These are phyloP conservation scores for Verticillium nubilum DNA, from an alignment of 2,329 filamentous ascomycete species.

Conservation along the genomic window DNA sequence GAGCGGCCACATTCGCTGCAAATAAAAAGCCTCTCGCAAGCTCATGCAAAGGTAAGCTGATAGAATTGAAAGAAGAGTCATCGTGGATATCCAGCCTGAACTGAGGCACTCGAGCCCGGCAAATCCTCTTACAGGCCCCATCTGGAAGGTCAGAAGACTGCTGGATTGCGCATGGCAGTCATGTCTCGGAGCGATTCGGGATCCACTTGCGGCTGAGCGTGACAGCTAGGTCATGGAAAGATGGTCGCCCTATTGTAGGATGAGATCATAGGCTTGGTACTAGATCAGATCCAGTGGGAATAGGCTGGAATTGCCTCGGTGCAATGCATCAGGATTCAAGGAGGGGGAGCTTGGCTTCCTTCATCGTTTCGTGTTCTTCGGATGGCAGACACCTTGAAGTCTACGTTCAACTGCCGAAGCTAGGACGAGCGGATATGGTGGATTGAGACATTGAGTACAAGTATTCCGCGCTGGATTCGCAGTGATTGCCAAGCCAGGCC, in stretches of 20 bases:
- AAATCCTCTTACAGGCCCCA: not conserved
- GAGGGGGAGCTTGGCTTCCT: no score
- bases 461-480: no score
- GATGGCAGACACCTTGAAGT: no score
- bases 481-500: no score
- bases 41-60: not conserved
- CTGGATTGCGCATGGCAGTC: not conserved
- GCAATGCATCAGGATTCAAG: not conserved
- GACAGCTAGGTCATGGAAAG: no score
- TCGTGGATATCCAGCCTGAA: not conserved
- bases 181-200: not conserved
- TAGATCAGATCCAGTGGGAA: not conserved
- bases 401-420: no score
- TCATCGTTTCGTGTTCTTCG: no score
- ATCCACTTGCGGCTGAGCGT: not conserved
- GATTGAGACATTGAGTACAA: no score
- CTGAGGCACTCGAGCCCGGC: no score
- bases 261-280: not conserved
- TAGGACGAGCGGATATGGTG: no score
- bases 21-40: not conserved
- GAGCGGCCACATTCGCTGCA: not conserved
- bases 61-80: not conserved
- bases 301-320: not conserved
- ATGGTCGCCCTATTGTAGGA: not conserved
- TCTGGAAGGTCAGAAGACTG: not conserved